Conservation (phyloP, 441 rosid species). For the Erodium chrysanthum region DNA sequence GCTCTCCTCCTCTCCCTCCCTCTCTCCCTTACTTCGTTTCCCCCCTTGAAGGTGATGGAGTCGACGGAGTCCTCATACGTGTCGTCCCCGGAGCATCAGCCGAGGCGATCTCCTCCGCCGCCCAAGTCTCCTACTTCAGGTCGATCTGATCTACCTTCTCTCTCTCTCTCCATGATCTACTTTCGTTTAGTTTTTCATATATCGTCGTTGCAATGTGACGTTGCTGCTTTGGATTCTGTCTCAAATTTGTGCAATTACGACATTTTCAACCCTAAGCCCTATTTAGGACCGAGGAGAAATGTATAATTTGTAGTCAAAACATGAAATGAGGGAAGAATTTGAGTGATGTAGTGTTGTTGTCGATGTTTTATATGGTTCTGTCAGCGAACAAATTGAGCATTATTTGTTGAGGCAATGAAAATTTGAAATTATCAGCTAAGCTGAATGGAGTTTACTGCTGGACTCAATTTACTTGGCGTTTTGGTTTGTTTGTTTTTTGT, state of each 20-base stretch:
- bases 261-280: no score
- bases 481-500: neutral
- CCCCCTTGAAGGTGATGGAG: slow-evolving; percentile 41
- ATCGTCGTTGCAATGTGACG: no score
- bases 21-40: neutral
- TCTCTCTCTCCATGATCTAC: neutral
- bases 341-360: neutral
- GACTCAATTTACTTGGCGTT: neutral
- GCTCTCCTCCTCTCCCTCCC: neutral
- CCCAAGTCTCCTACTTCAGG: slow-evolving; percentile 67
- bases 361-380: neutral
- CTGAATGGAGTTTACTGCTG: no score
- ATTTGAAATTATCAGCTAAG: no score
- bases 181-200: no score
- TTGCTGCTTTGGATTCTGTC: no score
- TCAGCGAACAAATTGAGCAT: no score
- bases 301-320: neutral
- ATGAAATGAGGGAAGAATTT: neutral
- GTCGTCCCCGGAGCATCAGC: neutral
- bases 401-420: no score
- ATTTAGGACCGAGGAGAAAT: neutral
- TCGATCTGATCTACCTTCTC: slow-evolving; percentile 48
- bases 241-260: no score
- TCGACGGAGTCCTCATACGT: slow-evolving; percentile 74
- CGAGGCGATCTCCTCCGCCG: slow-evolving; percentile 58